These are phyloP conservation scores for Corniculantispora saksenae DNA, from an alignment of 2,329 filamentous ascomycete species.

Conservation along the genomic window DNA sequence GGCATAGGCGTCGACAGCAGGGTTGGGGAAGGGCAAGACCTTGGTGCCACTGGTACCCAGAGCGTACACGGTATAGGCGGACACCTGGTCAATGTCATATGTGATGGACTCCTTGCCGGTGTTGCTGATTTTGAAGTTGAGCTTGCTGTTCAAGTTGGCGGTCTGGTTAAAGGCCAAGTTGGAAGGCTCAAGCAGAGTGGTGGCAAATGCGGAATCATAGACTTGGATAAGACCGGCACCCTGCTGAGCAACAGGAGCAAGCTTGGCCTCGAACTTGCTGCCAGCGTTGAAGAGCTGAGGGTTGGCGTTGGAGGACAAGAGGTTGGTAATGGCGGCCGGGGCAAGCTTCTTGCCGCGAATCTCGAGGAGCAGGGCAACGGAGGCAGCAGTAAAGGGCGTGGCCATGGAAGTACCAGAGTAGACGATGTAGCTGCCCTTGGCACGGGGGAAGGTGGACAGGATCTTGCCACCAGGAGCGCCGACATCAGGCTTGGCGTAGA, in stretches of 20 bases:
- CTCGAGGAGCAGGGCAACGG: slow-evolving; percentile 55
- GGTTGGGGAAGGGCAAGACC: slow-evolving; percentile 47
- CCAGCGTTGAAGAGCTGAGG: slow-evolving; percentile 52
- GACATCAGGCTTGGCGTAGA: slow-evolving; percentile 57
- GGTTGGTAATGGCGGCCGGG: slow-evolving; percentile 50
- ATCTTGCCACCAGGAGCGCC: slow-evolving; percentile 59
- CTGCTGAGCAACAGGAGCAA: slow-evolving; percentile 61
- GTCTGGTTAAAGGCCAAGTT: slow-evolving; percentile 66
- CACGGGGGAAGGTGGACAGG: slow-evolving; percentile 55
- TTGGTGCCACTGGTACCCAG: slow-evolving; percentile 34
- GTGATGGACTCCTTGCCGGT: slow-evolving; percentile 47
- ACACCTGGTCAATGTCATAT: slow-evolving; percentile 53
- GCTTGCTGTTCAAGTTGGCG: slow-evolving; percentile 50
- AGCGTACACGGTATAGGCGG: slow-evolving; percentile 56
- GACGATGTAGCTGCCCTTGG: slow-evolving; percentile 51
- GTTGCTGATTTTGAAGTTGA: slow-evolving; percentile 59
- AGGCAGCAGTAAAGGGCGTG: slow-evolving; percentile 55
- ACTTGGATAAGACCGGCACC: slow-evolving; percentile 62
- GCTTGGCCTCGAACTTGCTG: slow-evolving; percentile 34
- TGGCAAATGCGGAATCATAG: slow-evolving; percentile 57
- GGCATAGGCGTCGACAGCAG: slow-evolving; percentile 43
- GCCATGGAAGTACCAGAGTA: slow-evolving; percentile 63
- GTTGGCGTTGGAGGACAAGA: slow-evolving; percentile 51
- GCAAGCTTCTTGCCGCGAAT: slow-evolving; percentile 52
- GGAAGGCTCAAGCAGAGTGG: slow-evolving; percentile 54